These are phyloP conservation scores for Eucalyptus erythrocorys DNA, from an alignment of 345 rosid genomes.

Conservation along the genomic window DNA sequence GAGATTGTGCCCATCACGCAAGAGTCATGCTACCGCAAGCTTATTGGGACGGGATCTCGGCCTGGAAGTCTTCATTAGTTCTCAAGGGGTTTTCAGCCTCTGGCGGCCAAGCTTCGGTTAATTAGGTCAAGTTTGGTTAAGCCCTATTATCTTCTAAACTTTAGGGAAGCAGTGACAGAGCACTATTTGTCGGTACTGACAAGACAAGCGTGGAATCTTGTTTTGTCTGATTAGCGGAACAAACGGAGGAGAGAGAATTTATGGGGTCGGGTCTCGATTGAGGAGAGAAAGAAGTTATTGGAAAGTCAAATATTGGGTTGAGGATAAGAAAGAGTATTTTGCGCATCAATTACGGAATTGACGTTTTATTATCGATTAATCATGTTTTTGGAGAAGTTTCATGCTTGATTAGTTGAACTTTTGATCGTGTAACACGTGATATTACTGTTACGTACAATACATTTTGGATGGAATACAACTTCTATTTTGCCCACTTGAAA, in stretches of 20 bases:
- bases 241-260: not conserved
- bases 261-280: not conserved
- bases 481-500: not conserved
- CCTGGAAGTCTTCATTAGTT: not conserved
- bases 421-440: not conserved
- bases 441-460: not conserved
- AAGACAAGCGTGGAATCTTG: not conserved
- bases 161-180: not conserved
- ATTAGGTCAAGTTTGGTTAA: not conserved
- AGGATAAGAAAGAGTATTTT: not conserved
- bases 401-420: not conserved
- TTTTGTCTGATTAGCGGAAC: not conserved
- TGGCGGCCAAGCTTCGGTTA: not conserved
- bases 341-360: not conserved
- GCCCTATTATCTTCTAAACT: not conserved
- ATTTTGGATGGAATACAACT: not conserved
- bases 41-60: not conserved
- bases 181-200: not conserved
- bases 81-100: not conserved
- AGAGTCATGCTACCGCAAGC: not conserved
- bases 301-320: not conserved
- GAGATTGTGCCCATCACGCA: not conserved
- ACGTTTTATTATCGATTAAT: not conserved
- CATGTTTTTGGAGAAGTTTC: not conserved
- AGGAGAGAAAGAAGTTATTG: not conserved